Base-by-base conservation (phyloP, 1,284 basidiomycete species). In the Ustilago sp. region DNA sequence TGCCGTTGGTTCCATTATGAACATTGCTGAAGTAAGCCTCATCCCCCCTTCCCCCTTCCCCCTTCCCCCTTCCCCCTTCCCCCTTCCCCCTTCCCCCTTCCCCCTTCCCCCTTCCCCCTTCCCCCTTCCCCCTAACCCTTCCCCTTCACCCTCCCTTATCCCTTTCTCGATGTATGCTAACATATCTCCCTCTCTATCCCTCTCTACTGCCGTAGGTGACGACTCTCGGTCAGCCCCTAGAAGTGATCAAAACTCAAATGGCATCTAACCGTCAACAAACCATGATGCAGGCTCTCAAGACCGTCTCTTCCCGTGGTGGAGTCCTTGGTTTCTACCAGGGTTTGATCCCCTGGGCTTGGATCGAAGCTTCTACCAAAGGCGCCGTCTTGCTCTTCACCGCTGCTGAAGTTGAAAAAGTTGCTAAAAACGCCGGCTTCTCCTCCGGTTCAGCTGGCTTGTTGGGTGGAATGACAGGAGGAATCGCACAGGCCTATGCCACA, bases 301-400 rank as follows among this genome's bases (percentile, higher is more conserved):
- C 92, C 6, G 94, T 99, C 68, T 96, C 94, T 93, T 90, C 91
- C 80, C 92, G 97, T 78, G 97, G 97, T 79, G 95, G 96, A 76
- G 87, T 93, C 63, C 86, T 89, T 47, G 97, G 97, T 52, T 95
- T 98, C 89, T 99, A 95, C 88, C 97, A 99, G 88, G 97, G 97
- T 80, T 90, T 99, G 67, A 99, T 99, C 86, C 97, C 96, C 82
- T 99, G 96, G 96, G 97, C 97, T 34, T 99, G 97, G 97, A 98
- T 99, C 84, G 97, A 99, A 87, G 97, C 96, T 1, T 98, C 95
- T 1, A 99, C 97, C 3, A 99, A 99, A 87, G 97, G 97, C 59
- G 97, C 90, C 61, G 97, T 99, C 43, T 90, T 99, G 43, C 89
- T 99, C 73, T 99, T 99, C 88, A 92, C 95, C 35, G 94, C 96